A percentile compares a stretch with the other conserved stretches of the same genome.
These are phyloP conservation scores for Begonia fuchsioides DNA, from an alignment of 306 rosid genomes.

Conservation along the genomic window DNA sequence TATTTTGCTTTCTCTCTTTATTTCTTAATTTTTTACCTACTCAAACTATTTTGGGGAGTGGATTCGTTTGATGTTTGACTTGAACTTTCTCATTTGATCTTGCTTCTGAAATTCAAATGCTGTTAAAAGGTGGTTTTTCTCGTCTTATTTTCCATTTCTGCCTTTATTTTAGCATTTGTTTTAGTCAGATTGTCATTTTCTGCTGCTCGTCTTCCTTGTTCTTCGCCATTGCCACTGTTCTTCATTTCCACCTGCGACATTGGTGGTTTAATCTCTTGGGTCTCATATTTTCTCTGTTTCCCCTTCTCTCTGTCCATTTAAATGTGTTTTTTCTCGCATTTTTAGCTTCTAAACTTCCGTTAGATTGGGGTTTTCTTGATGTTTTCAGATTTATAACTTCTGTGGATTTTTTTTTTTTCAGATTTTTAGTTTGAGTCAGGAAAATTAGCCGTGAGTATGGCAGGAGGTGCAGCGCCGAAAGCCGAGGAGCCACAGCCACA, in stretches of 20 bases:
- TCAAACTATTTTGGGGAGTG: constrained; percentile 19
- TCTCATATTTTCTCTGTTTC: constrained; percentile 8
- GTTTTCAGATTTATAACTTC: too few relatives aligned
- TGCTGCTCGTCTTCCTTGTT: constrained; percentile 1
- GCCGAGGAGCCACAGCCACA: constrained; percentile 85
- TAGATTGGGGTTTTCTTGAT: constrained; percentile 19
- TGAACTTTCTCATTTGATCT: constrained; percentile 19
- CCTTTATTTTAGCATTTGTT: constrained; percentile 19
- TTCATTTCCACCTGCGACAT: constrained; percentile 5
- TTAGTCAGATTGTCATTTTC: constrained; percentile 18
- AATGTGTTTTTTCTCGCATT: constrained; percentile 14
- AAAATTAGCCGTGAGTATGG: constrained; percentile 33
- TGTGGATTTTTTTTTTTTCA: constrained; percentile 11
- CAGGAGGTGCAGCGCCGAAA: constrained; percentile 72
- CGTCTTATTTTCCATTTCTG: constrained; percentile 3
- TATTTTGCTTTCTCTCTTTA: constrained; percentile 1
- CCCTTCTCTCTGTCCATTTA: constrained; percentile 4
- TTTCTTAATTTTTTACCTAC: constrained; percentile 4
- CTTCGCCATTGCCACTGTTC: constrained; percentile 11
- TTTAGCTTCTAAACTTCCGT: constrained; percentile 33
- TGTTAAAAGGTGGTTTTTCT: constrained; percentile 37
- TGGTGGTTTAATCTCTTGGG: constrained; percentile 18
- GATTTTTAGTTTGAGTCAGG: constrained; percentile 9
- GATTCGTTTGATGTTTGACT: constrained; percentile 36
- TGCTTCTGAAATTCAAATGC: constrained; percentile 15